Evolutionary conservation across 2,329 filamentous ascomycete species (phyloP), one percentile per base, ranked within the genome.

Genomic region (Xylariaceae sp.): DNA sequence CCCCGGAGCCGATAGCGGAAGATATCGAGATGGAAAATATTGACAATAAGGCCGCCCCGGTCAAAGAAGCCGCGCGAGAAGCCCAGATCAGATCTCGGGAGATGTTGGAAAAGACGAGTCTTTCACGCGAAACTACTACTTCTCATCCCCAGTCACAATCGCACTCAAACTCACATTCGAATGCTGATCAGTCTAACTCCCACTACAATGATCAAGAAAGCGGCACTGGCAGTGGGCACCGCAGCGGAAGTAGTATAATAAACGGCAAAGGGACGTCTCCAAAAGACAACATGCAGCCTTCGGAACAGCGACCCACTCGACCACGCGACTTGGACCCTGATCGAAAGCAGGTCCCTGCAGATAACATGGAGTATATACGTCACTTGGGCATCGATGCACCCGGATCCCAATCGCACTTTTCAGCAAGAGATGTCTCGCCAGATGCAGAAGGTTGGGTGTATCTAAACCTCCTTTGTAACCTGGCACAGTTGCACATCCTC

Each of bases 401-500:
- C 0, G 80, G 88, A 44, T 70, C 84, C 2, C 64, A 78, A 8
- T 76, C 76, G 8, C 74, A 77, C 2, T 75, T 77, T 14, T 76
- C 75, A 16, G 67, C 76, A 1, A 69, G 74, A 2, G 80, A 86
- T 48, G 82, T 86, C 9, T 79, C 82, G 12, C 81, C 86, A 0
- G 87, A 88, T 52, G 79, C 80, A 0, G 86, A 92, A 23, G 90
- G 90, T 4, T 95, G 91, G 91, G 86, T 94, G 0, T 94, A 93
- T 65, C 76, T 95, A 6, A 95, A 95, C 65, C 75, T 96, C 1
- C 79, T 96, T 1, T 87, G 88, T 69, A 92, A 89, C 67, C 83
- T 96, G 78, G 91, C 92, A 0, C 91, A 96, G 73, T 76, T 96
- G 16, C 91, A 96, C 66, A 94, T 92, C 0, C 82, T 95, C 64